A percentile compares a stretch with the other conserved stretches of the same genome.
Conservation (phyloP, 1,284 basidiomycete genomes). For the Bothia castanella region DNA sequence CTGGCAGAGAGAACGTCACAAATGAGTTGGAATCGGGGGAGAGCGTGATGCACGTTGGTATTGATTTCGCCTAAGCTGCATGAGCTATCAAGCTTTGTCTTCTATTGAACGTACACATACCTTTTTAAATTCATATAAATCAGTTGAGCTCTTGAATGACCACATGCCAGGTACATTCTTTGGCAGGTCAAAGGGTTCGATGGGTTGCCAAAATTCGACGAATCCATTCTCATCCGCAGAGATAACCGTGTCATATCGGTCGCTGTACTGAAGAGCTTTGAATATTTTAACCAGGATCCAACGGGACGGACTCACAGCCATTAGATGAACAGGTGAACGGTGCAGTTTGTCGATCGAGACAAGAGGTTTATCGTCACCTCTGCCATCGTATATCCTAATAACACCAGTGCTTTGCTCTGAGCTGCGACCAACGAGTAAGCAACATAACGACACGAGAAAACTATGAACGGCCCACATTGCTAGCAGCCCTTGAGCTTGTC, state of each 20-base stretch:
- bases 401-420: conserved; percentile 73
- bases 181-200: conserved; percentile 82
- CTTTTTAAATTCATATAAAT: conserved; percentile 99
- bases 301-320: conserved; percentile 61
- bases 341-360: conserved; percentile 77
- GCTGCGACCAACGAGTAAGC: conserved; percentile 40
- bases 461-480: conserved; percentile 67
- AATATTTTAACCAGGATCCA: conserved; percentile 1
- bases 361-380: conserved; percentile 77
- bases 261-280: conserved; percentile 67
- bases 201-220: conserved; percentile 94
- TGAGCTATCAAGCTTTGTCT: background rate
- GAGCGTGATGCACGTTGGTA: conserved; percentile 86
- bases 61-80: conserved; percentile 72
- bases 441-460: background rate
- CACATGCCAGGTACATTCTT: conserved; percentile 78
- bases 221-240: conserved; percentile 95
- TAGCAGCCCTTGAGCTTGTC: conserved; percentile 83
- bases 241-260: conserved; percentile 86
- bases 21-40: conserved; percentile 88
- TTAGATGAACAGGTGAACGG: conserved; percentile 84
- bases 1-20: conserved; percentile 87
- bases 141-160: conserved; percentile 88
- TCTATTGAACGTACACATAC: conserved; percentile 37
- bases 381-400: conserved; percentile 90